Evolutionary conservation across 345 rosid species (phyloP).

Genomic region (Microthlaspi erraticum): DNA sequence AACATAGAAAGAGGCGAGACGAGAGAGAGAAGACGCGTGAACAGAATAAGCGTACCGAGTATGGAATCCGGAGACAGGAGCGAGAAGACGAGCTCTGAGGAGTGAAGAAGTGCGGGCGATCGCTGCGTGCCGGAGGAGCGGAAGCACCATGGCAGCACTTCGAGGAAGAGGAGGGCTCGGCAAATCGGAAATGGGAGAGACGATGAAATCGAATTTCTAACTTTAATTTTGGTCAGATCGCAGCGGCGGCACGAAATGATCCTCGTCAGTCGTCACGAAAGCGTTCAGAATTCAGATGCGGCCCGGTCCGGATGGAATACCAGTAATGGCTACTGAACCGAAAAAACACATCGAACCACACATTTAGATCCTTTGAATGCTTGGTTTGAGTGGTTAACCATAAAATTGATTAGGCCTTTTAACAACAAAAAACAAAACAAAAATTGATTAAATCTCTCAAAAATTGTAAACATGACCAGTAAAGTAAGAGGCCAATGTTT

Average conservation of each 20-base stretch:
- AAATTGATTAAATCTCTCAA: no score
- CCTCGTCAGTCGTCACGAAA: constrained; percentile 22
- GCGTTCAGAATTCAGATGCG: constrained; percentile 14
- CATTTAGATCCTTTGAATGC: not conserved
- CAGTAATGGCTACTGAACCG: constrained; percentile 19
- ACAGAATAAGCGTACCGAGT: constrained; percentile 54
- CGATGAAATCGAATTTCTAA: constrained; percentile 15
- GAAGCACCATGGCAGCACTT: constrained; percentile 68
- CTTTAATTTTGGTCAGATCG: constrained; percentile 40
- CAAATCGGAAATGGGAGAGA: constrained; percentile 18
- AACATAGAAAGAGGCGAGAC: not conserved
- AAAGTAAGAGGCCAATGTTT: no score
- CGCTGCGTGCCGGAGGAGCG: constrained; percentile 76
- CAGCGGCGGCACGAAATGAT: constrained; percentile 36
- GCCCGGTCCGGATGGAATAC: constrained; percentile 12
- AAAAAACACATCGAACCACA: not conserved
- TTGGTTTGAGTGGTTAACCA: constrained; percentile 9
- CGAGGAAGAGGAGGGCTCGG: constrained; percentile 17
- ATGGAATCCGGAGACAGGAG: constrained; percentile 53
- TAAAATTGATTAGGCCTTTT: no score
- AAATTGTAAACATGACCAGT: no score
- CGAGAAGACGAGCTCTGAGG: constrained; percentile 68
- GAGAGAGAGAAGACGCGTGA: not conserved
- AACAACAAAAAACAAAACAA: no score
- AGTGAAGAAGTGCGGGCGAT: constrained; percentile 64